phyloP scores from a whole-genome alignment of 768 basidiomycete species.

The Punctularia strigosozonata region DNA sequence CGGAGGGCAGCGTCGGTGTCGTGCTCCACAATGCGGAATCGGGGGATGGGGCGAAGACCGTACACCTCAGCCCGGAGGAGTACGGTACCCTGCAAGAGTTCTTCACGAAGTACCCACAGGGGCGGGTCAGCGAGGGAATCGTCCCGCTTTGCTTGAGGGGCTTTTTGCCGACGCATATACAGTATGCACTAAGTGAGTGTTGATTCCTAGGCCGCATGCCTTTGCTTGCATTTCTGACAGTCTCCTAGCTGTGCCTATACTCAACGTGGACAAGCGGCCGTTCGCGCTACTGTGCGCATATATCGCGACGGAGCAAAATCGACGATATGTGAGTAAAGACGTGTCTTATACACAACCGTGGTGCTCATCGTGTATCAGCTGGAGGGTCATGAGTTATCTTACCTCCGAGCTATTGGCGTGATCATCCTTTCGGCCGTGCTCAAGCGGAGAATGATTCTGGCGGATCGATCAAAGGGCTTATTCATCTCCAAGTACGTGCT shows the following conservation, averaged over 20 bases:
- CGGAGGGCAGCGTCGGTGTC: slow-evolving; percentile 54
- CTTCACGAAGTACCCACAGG: slow-evolving; percentile 71
- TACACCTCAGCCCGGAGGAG: slow-evolving; percentile 55
- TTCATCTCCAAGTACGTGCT: slow-evolving; percentile 75
- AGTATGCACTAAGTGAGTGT: slow-evolving; percentile 76
- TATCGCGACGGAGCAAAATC: slow-evolving; percentile 70
- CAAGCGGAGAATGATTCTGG: slow-evolving; percentile 85
- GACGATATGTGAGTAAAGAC: slow-evolving; percentile 54
- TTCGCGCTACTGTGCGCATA: slow-evolving; percentile 89
- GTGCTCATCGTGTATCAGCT: slow-evolving; percentile 29
- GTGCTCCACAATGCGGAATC: slow-evolving; percentile 61
- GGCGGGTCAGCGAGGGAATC: slow-evolving; percentile 78
- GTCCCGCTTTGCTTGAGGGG: slow-evolving; percentile 75
- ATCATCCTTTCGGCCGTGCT: slow-evolving; percentile 90
- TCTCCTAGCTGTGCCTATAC: slow-evolving; percentile 71
- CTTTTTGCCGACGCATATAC: slow-evolving; percentile 69
- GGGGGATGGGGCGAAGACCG: slow-evolving; percentile 35
- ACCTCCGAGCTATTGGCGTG: slow-evolving; percentile 85
- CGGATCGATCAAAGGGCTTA: slow-evolving; percentile 86
- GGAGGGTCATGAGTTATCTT: slow-evolving; percentile 85
- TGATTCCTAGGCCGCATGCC: background rate
- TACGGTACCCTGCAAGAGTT: slow-evolving; percentile 67
- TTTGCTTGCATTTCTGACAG: background rate
- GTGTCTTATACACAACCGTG: background rate
- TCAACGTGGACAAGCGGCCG: slow-evolving; percentile 85